Base-by-base conservation (phyloP, 345 rosid genomes). In the Gossypioides kirkii region DNA sequence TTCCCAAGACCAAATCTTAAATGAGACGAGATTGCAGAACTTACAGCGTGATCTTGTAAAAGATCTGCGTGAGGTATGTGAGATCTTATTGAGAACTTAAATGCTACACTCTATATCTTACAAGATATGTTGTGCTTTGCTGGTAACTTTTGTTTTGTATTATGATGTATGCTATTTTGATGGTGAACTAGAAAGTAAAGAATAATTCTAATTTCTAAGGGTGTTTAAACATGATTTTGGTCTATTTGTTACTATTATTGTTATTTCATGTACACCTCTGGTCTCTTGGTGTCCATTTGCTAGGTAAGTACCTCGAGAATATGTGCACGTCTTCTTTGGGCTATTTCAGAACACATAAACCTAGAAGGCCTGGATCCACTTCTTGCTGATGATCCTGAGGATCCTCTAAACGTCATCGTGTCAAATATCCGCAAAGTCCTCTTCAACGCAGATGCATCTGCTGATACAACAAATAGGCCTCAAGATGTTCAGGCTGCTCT, bases 341-440 rank as follows among this genome's bases (percentile, higher is more conserved):
- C 96, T 60, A 81, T 95, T 18, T 83, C 95, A 28, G 99, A 95
- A 79, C 99, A 95, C 83, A 85, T 95, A 75, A 92, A 95, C 82
- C 78, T 95, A 72, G 98, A 95, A 77, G 99, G 98, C 66, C 82
- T 92, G 78, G 99, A 95, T 88, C 99, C 98, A 56, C 97, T 95
- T 82, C 86, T 95, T 78, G 99, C 97, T 71, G 99, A 95, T 85
- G 98, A 92, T 77, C 99, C 99, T 10, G 97, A 95, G 72, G 99
- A 92, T 80, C 89, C 96, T 1, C 82, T 95, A 58, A 92, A 95
- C 80, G 88, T 92, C 5, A 87, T 95, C 26, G 74, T 95, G 71
- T 84, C 93, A 77, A 92, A 92, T 78, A 86, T 90, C 49, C 98
- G 81, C 74, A 92, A 95, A 81, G 94, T 95, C 74, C 87, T 95